Conservation (phyloP, 345 rosid species). For the Cardiospermum halicacabum region DNA sequence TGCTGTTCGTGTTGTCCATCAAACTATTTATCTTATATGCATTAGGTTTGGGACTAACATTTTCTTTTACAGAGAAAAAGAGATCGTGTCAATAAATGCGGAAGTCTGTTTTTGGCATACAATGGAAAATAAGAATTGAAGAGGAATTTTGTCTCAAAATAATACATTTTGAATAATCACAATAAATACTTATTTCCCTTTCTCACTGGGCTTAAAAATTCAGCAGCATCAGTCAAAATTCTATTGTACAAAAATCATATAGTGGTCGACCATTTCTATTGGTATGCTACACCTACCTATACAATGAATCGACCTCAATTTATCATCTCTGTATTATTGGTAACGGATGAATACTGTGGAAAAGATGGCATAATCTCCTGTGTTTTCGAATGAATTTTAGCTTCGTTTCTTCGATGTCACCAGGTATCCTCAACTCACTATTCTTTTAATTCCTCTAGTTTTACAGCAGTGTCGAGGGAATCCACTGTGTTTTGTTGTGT, state of each 20-base stretch:
- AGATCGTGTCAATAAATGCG: background rate
- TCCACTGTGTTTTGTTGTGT: conserved; percentile 77
- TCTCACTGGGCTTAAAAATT: no score
- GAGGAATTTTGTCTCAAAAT: no score
- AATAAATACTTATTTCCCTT: no score
- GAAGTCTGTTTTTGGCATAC: no score
- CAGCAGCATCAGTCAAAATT: no score
- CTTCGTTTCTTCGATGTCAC: background rate
- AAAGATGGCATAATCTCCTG: no score
- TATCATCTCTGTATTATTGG: background rate
- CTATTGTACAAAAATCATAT: background rate
- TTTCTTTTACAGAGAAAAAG: background rate
- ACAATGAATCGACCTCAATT: background rate
- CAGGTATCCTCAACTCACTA: background rate
- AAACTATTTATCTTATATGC: background rate
- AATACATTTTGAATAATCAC: background rate
- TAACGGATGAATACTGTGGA: background rate
- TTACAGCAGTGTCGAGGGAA: conserved; percentile 49
- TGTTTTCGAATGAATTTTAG: background rate
- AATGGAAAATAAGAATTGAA: no score
- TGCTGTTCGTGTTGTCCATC: background rate
- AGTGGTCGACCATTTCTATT: background rate
- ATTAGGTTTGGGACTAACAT: background rate
- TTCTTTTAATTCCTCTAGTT: conserved; percentile 27
- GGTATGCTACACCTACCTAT: background rate